Base-by-base conservation (phyloP, 2,329 filamentous ascomycete genomes). In the Aspergillus novofumigatus region DNA sequence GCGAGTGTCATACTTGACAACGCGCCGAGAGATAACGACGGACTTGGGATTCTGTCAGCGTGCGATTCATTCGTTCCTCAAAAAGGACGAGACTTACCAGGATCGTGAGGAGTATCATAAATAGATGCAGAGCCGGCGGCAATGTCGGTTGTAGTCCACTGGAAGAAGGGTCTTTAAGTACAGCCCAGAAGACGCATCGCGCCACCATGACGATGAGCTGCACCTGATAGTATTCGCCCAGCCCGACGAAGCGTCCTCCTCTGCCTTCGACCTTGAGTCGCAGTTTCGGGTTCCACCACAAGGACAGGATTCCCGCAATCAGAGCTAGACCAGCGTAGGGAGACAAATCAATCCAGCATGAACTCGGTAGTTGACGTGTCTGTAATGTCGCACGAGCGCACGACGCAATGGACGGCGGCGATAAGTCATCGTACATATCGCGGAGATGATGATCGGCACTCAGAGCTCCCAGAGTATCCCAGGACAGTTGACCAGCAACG, bases 241-340 rank as follows among this genome's bases (percentile, higher is more conserved):
- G 67, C 2, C 78, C 77, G 35, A 67, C 56, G 44, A 80, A 71
- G 17, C 75, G 71, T 8, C 75, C 77, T 47, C 68, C 69, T 59
- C 69, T 66, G 42, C 75, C 75, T 54, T 74, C 69, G 14, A 80
- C 65, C 63, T 78, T 79, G 49, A 75, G 61, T 57, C 74, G 73
- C 63, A 80, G 65, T 55, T 74, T 75, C 8, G 78, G 78, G 59
- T 81, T 80, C 76, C 78, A 81, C 78, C 79, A 81, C 8, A 79
- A 64, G 5, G 76, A 77, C 26, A 78, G 54, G 47, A 77, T 67
- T 11, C 76, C 77, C 4, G 74, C 62, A n/a, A 77, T 55, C 48
- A 81, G 67, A n/a, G 75, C 65, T 48, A 73, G 51, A 5, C 72
- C 71, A 49, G 73, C 75, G 54, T 69, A 69, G 5, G 71, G 67